phyloP scores from a whole-genome alignment of 2,329 filamentous ascomycete genomes.

The Albophoma yamanashiensis region DNA sequence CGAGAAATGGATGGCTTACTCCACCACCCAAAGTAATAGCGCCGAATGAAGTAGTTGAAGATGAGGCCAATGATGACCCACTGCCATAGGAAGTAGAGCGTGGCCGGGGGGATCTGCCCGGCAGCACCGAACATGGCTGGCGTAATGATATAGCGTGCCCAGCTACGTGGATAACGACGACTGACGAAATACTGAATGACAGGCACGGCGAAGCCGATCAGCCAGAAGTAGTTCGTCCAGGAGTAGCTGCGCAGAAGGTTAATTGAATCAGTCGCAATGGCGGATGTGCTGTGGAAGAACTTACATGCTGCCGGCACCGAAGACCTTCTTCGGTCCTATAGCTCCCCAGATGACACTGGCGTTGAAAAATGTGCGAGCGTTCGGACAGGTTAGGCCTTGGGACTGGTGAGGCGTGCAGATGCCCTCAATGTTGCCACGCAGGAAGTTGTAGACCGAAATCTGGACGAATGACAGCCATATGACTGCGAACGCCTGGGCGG shows the following conservation, averaged over 20 bases:
- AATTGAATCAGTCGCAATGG: too few species aligned
- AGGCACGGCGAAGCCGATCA: slow-evolving; percentile 38
- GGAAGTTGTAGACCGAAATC: slow-evolving; percentile 24
- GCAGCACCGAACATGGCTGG: slow-evolving; percentile 42
- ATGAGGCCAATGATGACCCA: slow-evolving; percentile 44
- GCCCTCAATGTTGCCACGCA: slow-evolving; percentile 34
- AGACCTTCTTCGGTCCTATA: slow-evolving; percentile 31
- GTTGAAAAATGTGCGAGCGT: slow-evolving; percentile 48
- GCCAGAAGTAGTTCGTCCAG: slow-evolving; percentile 42
- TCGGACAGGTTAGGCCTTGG: slow-evolving; percentile 44
- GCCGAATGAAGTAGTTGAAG: slow-evolving; percentile 42
- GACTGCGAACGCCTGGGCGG: slow-evolving; percentile 27
- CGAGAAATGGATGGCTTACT: slow-evolving; percentile 10
- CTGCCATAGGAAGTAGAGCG: slow-evolving; percentile 41
- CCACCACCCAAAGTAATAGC: slow-evolving; percentile 44
- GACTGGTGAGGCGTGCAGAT: slow-evolving; percentile 38
- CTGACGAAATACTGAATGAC: slow-evolving; percentile 36
- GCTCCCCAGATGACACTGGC: slow-evolving; percentile 52
- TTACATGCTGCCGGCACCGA: slow-evolving; percentile 19
- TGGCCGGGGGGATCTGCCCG: slow-evolving; percentile 42
- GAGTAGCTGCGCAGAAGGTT: slow-evolving; percentile 20
- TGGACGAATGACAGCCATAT: slow-evolving; percentile 27
- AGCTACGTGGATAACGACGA: slow-evolving; percentile 31
- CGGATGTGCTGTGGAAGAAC: background rate
- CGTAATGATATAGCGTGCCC: slow-evolving; percentile 37